Evolutionary conservation across 1,284 basidiomycete species (phyloP).

Genomic region (Tilletia caries): DNA sequence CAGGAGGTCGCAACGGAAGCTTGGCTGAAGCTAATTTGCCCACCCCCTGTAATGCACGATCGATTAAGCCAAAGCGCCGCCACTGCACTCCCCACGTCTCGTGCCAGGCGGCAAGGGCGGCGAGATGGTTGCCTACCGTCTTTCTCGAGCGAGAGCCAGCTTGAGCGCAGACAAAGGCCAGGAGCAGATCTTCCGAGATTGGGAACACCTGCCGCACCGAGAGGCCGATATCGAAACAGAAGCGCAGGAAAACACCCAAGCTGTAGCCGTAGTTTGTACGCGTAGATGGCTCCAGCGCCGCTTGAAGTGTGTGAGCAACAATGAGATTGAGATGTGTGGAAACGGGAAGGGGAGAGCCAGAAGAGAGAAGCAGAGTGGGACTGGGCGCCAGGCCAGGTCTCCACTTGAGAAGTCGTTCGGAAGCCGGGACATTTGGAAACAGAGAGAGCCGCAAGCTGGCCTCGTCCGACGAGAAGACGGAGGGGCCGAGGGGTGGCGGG

Average conservation of each 20-base stretch:
- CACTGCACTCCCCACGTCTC: not conserved
- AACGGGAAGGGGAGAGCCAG: no score
- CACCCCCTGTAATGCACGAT: not conserved
- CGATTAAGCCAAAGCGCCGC: not conserved
- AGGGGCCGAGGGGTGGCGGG: no score
- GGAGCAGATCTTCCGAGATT: not conserved
- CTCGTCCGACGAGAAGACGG: no score
- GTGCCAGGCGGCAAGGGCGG: not conserved
- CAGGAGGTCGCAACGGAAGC: not conserved
- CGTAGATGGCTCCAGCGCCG: not conserved
- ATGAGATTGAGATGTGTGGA: not conserved
- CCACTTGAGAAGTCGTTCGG: not conserved
- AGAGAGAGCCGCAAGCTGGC: no score
- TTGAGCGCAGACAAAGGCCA: constrained; percentile 2
- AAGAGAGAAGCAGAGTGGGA: not conserved
- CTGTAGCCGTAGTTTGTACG: not conserved
- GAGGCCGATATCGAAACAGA: no score
- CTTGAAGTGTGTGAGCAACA: not conserved
- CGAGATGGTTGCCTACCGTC: not conserved
- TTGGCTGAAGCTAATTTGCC: not conserved
- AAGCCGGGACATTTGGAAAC: not conserved
- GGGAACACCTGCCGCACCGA: not conserved
- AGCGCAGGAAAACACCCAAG: not conserved
- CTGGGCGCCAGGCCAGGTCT: not conserved
- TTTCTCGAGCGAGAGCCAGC: not conserved